Evolutionary conservation across 2,329 filamentous ascomycete genomes (phyloP), one percentile per base, ranked within the genome.

Genomic region (Verticillium nubilum): DNA sequence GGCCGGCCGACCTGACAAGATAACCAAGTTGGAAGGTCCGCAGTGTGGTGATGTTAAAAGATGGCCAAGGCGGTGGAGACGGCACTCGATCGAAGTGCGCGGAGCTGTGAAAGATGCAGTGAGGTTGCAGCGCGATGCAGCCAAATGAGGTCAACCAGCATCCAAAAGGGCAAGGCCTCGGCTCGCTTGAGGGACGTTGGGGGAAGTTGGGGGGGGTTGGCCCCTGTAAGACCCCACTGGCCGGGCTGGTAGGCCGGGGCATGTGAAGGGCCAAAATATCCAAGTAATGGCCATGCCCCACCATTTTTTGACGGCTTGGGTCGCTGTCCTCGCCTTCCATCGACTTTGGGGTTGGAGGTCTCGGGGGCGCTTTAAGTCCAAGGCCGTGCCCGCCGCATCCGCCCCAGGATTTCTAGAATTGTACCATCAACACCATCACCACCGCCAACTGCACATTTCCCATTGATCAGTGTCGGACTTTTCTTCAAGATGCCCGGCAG

Each of bases 401-500:
- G 58, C 59, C 28, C 53, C 52, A 55, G 59, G 19, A 59, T 50
- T 54, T 57, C 56, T 26, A 42, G n/a, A n/a, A 59, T 52, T 17
- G 52, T 54, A n/a, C 52, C 52, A 29, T 28, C 59, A n/a, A 35
- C 42, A 50, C 19, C 42, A 25, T 12, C 19, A 13, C 12, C 42
- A 23, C 42, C 42, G 25, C 42, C 42, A 17, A 13, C 6, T 50
- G 29, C 19, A 50, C 13, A 50, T 25, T 19, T 12, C 25, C 5
- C 19, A 50, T 25, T 50, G 42, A 50, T 1, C 13, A 25, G 42
- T 25, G 10, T 12, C 42, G 47, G 58, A 27, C 15, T 37, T 29
- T 52, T 52, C 58, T 26, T 50, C 68, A 77, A 64, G 58, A 87
- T 88, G 83, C 82, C 86, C 63, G 87, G 87, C 69, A 86, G 84